Evolutionary conservation across 225 moss, liverwort and hornwort genomes (phyloP), one percentile per base, ranked within the genome.

Genomic region (Straminergon stramineum): DNA sequence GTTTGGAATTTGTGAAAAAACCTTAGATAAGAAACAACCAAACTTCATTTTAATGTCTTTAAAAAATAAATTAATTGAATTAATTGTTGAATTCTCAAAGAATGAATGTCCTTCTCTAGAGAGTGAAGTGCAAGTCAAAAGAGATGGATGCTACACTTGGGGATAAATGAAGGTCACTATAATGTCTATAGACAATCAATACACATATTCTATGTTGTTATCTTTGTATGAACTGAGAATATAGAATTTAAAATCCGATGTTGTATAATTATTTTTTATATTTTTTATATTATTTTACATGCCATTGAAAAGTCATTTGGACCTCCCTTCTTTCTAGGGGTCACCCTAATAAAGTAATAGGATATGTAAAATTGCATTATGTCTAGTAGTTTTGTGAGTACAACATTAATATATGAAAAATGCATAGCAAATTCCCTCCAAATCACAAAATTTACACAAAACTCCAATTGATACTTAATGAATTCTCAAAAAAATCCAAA

Each of bases 191-290:
- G 1, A 71, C 4, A 75, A 30, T 48, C 30, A 75, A 30, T 2
- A 30, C 2, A 31, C 48, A 0, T 48, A 48, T 48, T 17, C 1
- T 45, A 75, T 48, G 11, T 11, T 30, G 11, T 30, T 5, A 2
- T 17, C 11, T 75, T 75, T 51, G 7, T 51, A 19, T 2, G 13
- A 75, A 75, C 2, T 0, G 0, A 11, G 0, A 32, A 13, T 51
- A 13, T 11, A 20, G 11, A 12, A 7, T 51, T 32, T 19, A 12
- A 19, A 75, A 31, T 31, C 12, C 7, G 12, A 51, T 48, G 30
- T 0, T 0, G 0, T 2, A 12, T 4, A 75, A 19, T 11, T 2
- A 51, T 30, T 32, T 31, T 48, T 17, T 48, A 75, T 6, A 30
- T 75, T 27, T 74, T 30, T n/a, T n/a, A n/a, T n/a, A n/a, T n/a